Base-by-base conservation (phyloP, 1,284 basidiomycete genomes). In the Boletus semigastroideus region DNA sequence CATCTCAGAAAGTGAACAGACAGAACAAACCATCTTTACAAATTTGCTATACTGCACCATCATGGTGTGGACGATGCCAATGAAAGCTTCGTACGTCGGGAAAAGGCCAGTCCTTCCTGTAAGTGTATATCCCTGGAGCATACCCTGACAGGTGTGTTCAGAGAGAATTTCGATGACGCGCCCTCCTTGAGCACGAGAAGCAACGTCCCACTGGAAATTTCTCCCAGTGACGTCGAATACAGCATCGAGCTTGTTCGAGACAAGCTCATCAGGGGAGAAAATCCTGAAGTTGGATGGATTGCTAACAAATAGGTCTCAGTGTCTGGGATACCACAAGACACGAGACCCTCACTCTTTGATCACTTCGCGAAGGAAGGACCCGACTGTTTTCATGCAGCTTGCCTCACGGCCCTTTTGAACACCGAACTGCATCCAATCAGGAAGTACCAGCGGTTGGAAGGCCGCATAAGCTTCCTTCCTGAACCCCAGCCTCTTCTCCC, bases 211-310 rank as follows among this genome's bases (percentile, higher is more conserved):
- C 70, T 94, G 91, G 69, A 94, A 86, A 72, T 92, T 86, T 48
- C 92, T 81, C 1, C 78, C 77, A 0, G 75, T 84, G 10, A 74
- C 68, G 3, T 86, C 76, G 43, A 94, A 79, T 6, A 88, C 83
- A 4, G 82, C 87, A 63, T 90, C 89, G 17, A 96, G 82, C 72
- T 95, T 94, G 74, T 95, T 95, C 31, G 87, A 91, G 9, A 86
- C 83, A n/a, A 94, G 77, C 62, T 92, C 90, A 62, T 96, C 93
- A 0, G 93, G 93, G n/a, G 87, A 92, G 75, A 94, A 94, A 55
- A 95, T 89, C 48, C 93, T 80, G 78, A 94, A 94, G 0, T 78
- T 75, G 25, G 73, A 75, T 1, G 86, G 85, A 67, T 94, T 94
- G 54, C 83, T 84, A 58, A 1, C 40, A 37, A 38, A 42, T 2